Evolutionary conservation across 192 early-diverging fungal genomes (phyloP).

Genomic region (Backusella parvicylindrica): DNA sequence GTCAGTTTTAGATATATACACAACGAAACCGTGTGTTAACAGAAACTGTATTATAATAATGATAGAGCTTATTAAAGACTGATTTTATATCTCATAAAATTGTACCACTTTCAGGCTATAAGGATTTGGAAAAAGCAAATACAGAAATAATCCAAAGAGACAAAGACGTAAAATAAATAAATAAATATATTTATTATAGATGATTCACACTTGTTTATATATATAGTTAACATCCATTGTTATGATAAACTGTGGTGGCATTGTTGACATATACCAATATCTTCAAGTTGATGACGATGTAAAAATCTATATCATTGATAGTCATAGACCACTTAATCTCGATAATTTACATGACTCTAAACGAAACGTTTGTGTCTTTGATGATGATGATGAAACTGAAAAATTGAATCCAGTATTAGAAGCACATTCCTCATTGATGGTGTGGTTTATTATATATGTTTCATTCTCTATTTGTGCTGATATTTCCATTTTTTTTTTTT

Average conservation of each 20-base stretch:
- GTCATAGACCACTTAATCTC: conserved; percentile 84
- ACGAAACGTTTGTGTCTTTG: conserved; percentile 73
- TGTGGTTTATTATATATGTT: conserved; percentile 16
- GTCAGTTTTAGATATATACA: not conserved
- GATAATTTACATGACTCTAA: conserved; percentile 75
- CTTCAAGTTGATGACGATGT: conserved; percentile 49
- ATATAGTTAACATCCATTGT: conserved; percentile 67
- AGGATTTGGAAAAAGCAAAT: conserved; percentile 55
- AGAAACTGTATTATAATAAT: not conserved
- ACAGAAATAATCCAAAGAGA: conserved; percentile 46
- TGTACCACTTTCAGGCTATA: conserved; percentile 71
- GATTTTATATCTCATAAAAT: conserved; percentile 82
- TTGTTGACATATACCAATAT: conserved; percentile 67
- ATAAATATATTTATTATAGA: not conserved
- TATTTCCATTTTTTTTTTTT: not conserved
- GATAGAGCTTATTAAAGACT: conserved; percentile 66
- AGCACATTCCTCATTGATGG: conserved; percentile 69
- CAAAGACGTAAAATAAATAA: conserved; percentile 37
- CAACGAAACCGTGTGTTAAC: not conserved
- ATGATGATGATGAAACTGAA: conserved; percentile 79
- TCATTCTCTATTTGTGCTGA: not conserved
- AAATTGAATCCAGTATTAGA: conserved; percentile 59
- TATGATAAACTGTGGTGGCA: conserved; percentile 85
- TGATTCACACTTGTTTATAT: too few species aligned
- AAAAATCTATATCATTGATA: conserved; percentile 80